A percentile compares a stretch with the other conserved stretches of the same genome.
Evolutionary conservation across 2,329 filamentous ascomycete species (phyloP).

Genomic region (Nectriaceae sp.): DNA sequence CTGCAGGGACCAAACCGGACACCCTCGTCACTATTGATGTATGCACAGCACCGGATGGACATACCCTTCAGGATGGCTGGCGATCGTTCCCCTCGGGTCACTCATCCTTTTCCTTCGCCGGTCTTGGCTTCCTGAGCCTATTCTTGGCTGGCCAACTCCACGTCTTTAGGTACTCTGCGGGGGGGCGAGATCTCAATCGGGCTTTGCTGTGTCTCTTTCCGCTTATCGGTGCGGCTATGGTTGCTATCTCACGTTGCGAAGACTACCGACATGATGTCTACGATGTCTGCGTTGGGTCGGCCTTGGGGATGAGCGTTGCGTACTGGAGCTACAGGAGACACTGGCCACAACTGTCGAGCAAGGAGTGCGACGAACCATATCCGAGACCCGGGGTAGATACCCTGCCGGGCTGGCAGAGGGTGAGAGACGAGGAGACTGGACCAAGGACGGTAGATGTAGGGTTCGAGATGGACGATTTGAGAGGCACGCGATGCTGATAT

Average conservation of each 20-base stretch:
- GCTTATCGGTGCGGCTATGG: constrained; percentile 63
- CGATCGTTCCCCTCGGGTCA: constrained; percentile 82
- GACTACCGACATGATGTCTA: constrained; percentile 74
- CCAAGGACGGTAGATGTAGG: constrained; percentile 37
- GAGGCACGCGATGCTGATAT: constrained; percentile 28
- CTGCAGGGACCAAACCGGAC: constrained; percentile 45
- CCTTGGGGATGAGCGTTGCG: constrained; percentile 60
- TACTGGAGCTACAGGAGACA: constrained; percentile 69
- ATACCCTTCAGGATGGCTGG: constrained; percentile 79
- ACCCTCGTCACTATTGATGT: constrained; percentile 65
- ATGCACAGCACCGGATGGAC: constrained; percentile 71
- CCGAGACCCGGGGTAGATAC: constrained; percentile 44
- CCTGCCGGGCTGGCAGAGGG: constrained; percentile 40
- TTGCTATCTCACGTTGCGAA: constrained; percentile 69
- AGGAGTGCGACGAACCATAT: constrained; percentile 59
- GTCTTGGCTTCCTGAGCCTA: constrained; percentile 72
- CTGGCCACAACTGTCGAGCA: constrained; percentile 57
- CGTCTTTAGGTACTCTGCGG: constrained; percentile 50
- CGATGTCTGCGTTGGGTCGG: constrained; percentile 63
- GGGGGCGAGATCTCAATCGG: constrained; percentile 54
- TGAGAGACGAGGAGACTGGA: constrained; percentile 54
- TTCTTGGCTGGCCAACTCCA: constrained; percentile 69
- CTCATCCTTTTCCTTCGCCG: constrained; percentile 76
- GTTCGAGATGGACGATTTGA: constrained; percentile 35
- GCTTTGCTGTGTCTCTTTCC: constrained; percentile 60